A percentile compares a stretch with the other conserved stretches of the same genome.
phyloP scores from a whole-genome alignment of 106 monocot genomes.

The Platanthera zijinensis region DNA sequence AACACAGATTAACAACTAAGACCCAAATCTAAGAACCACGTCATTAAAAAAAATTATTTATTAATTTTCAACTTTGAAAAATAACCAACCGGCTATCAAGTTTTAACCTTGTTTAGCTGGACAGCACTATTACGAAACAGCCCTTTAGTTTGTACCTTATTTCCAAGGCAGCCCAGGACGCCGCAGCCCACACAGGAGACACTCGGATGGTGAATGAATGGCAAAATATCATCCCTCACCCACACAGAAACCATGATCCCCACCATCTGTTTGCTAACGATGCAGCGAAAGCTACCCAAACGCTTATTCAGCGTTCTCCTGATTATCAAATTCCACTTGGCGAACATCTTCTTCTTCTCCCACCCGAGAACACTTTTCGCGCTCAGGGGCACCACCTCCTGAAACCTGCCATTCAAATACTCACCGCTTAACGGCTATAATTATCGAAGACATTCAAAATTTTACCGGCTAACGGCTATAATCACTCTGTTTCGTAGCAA shows the following conservation, averaged over 20 bases:
- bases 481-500: neutral
- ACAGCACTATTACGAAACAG: too few species aligned
- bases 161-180: conserved; percentile 68
- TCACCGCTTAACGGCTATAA: neutral
- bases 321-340: conserved; percentile 52
- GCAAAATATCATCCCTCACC: conserved; percentile 36
- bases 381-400: conserved; percentile 68
- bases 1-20: too few species aligned
- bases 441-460: neutral
- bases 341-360: conserved; percentile 21
- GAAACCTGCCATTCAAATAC: conserved; percentile 42
- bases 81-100: neutral
- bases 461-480: too few species aligned
- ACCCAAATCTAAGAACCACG: too few species aligned
- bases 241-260: conserved; percentile 65
- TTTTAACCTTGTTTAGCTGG: neutral
- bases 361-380: conserved; percentile 52
- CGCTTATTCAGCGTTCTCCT: conserved; percentile 39
- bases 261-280: conserved; percentile 82
- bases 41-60: too few species aligned
- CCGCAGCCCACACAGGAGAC: conserved; percentile 72
- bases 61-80: too few species aligned
- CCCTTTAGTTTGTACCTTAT: conserved; percentile 35
- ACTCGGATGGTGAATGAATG: conserved; percentile 26
- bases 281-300: conserved; percentile 30